Base-by-base conservation (phyloP, 2,329 filamentous ascomycete genomes). In the Fusarium metavorans region DNA sequence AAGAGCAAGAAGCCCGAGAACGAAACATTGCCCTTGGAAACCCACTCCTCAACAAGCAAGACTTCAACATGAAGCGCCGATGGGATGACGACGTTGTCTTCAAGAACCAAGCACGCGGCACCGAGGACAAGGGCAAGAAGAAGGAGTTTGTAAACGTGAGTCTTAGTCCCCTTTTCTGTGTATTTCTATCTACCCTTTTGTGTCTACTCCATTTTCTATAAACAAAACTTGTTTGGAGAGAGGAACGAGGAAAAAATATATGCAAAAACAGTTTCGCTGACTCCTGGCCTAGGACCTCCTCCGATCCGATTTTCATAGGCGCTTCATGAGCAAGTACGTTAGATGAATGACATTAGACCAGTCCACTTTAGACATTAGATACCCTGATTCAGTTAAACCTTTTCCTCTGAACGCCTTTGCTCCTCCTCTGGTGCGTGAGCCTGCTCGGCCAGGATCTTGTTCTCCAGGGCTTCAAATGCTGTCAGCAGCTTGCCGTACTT, bases 41-140 rank as follows among this genome's bases (percentile, higher is more conserved):
- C 82, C 97, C 97, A 43, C 85, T 99, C 61, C 89, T 99, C 66
- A 98, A 98, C 60, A 94, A 94, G 82, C 85, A 90, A 23, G 95
- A 98, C 77, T 98, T 97, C 82, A 95, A 92, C 68, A 92, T 98
- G 80, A 98, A 98, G 88, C 88, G 94, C 76, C 87, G 95, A 77
- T 99, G 97, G 97, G 97, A 99, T 78, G 97, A 99, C 79, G 97
- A 99, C 82, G 97, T 99, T 14, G 95, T 99, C 4, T 99, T 99
- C 86, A 98, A 98, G 87, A 99, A 99, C 83, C 97, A 99, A 85
- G 97, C 96, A 37, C 90, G 97, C 68, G 97, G 96, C 10, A 98
- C 95, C 1, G 96, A 98, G 81, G 95, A 98, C 73, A 95, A 93
- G 86, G 92, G 93, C 73, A 91, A 95, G 86, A 91, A 89, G 84